phyloP scores from a whole-genome alignment of 2,329 filamentous ascomycete species.

The Thelonectria discophora region DNA sequence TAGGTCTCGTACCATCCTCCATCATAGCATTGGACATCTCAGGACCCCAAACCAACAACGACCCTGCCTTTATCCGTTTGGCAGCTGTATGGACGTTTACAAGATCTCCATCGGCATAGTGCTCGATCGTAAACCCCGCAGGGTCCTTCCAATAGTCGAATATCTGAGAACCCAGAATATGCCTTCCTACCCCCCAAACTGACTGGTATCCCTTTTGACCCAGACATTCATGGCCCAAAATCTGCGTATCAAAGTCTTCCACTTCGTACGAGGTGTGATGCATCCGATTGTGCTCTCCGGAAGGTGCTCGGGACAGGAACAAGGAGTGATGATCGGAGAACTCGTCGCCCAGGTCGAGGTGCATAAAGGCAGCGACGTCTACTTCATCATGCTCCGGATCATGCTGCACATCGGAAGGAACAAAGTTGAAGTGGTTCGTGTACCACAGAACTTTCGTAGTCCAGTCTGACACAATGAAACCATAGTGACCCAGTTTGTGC shows the following conservation, averaged over 20 bases:
- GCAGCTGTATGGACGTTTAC: neutral
- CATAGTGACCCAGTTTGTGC: slow-evolving; percentile 20
- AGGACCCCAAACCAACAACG: neutral
- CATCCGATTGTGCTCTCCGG: slow-evolving; percentile 50
- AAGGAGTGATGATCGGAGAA: slow-evolving; percentile 61
- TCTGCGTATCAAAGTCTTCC: slow-evolving; percentile 75
- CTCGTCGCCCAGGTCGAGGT: slow-evolving; percentile 54
- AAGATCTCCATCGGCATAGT: slow-evolving; percentile 20
- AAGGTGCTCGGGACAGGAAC: slow-evolving; percentile 57
- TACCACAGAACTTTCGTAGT: slow-evolving; percentile 14
- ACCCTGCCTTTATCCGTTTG: neutral
- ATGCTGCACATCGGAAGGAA: slow-evolving; percentile 19
- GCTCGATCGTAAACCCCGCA: slow-evolving; percentile 16
- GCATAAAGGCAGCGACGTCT: slow-evolving; percentile 56
- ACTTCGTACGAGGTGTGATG: slow-evolving; percentile 77
- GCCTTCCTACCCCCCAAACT: slow-evolving; percentile 76
- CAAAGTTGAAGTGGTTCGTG: slow-evolving; percentile 15
- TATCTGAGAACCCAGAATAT: slow-evolving; percentile 75
- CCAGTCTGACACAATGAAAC: slow-evolving; percentile 5
- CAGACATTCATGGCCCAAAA: slow-evolving; percentile 75
- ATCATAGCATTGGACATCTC: neutral
- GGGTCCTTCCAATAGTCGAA: slow-evolving; percentile 55
- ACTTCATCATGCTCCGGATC: neutral
- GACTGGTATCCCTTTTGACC: slow-evolving; percentile 67
- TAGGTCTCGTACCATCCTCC: no score